phyloP scores from a whole-genome alignment of 73 alveolate species.

The Paramecium caudatum region DNA sequence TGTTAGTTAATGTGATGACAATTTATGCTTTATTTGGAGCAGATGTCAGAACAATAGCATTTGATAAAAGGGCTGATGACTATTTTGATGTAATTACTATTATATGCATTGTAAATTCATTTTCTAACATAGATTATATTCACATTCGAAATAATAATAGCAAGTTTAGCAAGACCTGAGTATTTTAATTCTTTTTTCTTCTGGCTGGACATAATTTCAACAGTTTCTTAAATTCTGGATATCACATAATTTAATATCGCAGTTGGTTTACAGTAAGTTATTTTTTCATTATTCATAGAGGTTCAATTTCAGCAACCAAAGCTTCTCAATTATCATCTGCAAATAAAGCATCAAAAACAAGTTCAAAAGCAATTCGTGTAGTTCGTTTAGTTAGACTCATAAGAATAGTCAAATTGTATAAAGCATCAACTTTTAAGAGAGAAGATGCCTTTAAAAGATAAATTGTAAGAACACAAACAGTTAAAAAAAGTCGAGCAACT shows the following conservation, averaged over 20 bases:
- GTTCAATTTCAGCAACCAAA: conserved; percentile 64
- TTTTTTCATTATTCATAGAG: conserved; percentile 72
- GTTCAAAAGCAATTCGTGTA: conserved; percentile 83
- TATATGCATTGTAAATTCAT: conserved; percentile 72
- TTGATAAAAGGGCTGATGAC: conserved; percentile 82
- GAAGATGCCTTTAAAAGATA: conserved; percentile 27
- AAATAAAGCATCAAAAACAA: conserved; percentile 35
- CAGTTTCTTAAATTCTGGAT: conserved; percentile 84
- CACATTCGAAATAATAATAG: conserved; percentile 81
- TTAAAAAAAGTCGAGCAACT: conserved; percentile 13
- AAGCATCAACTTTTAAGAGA: conserved; percentile 76
- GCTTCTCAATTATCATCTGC: conserved; percentile 2
- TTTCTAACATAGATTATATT: conserved; percentile 69
- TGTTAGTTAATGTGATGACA: conserved; percentile 85
- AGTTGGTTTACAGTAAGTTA: conserved; percentile 72
- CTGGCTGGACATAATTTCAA: conserved; percentile 87
- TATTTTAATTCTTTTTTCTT: conserved; percentile 80
- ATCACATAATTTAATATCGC: conserved; percentile 78
- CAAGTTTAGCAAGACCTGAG: conserved; percentile 75
- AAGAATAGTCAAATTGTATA: conserved; percentile 90
- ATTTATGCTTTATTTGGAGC: conserved; percentile 91
- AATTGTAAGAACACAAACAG: background rate
- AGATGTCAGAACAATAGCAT: conserved; percentile 84
- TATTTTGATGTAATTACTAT: conserved; percentile 78
- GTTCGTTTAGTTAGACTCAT: conserved; percentile 85